Evolutionary conservation across 805 yeast species (phyloP).

Genomic region (Millerozyma miso): DNA sequence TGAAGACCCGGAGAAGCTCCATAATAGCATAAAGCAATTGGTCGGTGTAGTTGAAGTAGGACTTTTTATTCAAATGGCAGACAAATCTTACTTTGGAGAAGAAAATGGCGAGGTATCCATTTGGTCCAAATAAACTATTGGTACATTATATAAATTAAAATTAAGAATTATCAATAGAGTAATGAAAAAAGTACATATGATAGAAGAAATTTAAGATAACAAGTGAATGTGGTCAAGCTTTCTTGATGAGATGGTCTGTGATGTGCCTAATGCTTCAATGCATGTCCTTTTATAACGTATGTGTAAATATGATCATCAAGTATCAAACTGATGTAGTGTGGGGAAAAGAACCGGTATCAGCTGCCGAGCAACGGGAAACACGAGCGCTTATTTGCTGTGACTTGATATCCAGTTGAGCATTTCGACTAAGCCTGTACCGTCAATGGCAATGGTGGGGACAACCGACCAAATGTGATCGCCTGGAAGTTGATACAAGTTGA

Average conservation of each 20-base stretch:
- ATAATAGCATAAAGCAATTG: slow-evolving; percentile 61
- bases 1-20: slow-evolving; percentile 47
- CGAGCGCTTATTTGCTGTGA: slow-evolving; percentile 37
- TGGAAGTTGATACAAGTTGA: slow-evolving; percentile 58
- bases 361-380: too few species aligned
- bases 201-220: neutral
- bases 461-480: slow-evolving; percentile 81
- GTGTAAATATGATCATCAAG: neutral
- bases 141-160: neutral
- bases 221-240: neutral
- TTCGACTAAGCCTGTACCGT: slow-evolving; percentile 87
- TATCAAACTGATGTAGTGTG: neutral
- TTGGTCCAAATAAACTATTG: slow-evolving; percentile 9
- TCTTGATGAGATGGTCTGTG: neutral
- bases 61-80: slow-evolving; percentile 69
- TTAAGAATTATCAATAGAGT: neutral
- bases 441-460: slow-evolving; percentile 83
- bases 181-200: neutral
- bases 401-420: slow-evolving; percentile 82
- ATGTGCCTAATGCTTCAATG: neutral
- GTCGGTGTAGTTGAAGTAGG: slow-evolving; percentile 98
- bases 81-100: slow-evolving; percentile 86
- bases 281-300: neutral
- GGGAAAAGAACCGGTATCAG: neutral
- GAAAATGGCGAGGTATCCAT: slow-evolving; percentile 53